Percentiles rank a stretch among this genome's conserved stretches.
phyloP scores from a whole-genome alignment of 2,329 filamentous ascomycete genomes.

The Botryotinia calthae region DNA sequence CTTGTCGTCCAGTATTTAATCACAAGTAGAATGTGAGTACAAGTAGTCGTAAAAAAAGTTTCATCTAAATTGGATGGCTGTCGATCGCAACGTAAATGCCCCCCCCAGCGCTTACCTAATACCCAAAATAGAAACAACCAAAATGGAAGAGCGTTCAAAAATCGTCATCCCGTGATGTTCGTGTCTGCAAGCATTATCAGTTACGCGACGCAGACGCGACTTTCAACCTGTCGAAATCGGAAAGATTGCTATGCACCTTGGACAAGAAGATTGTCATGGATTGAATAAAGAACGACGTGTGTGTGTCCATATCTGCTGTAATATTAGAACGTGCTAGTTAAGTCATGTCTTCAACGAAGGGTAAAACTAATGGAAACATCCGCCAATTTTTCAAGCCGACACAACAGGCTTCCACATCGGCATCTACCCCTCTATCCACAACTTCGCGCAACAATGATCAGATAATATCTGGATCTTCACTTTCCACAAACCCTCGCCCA shows the following conservation, averaged over 20 bases:
- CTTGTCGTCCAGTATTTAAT: neutral
- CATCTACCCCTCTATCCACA: conserved; percentile 3
- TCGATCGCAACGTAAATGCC: conserved; percentile 1
- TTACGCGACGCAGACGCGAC: conserved; percentile 13
- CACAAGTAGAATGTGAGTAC: neutral
- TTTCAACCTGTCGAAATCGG: neutral
- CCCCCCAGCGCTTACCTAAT: neutral
- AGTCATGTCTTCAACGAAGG: conserved; percentile 14
- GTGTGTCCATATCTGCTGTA: neutral
- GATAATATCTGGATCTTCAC: neutral
- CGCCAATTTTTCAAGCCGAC: conserved; percentile 13
- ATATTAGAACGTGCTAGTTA: neutral
- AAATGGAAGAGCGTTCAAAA: neutral
- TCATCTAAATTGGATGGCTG: conserved; percentile 8
- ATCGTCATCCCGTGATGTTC: conserved; percentile 13
- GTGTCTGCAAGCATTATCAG: conserved; percentile 11
- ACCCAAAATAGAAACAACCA: neutral
- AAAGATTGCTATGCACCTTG: neutral
- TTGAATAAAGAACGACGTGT: neutral
- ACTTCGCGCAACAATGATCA: neutral
- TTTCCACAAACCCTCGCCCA: neutral
- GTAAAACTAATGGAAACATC: conserved; percentile 11
- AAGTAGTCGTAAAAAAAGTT: neutral
- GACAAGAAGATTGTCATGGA: neutral
- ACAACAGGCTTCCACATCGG: neutral